Evolutionary conservation across 805 yeast species (phyloP).

Genomic region (Saturnispora halmiae): DNA sequence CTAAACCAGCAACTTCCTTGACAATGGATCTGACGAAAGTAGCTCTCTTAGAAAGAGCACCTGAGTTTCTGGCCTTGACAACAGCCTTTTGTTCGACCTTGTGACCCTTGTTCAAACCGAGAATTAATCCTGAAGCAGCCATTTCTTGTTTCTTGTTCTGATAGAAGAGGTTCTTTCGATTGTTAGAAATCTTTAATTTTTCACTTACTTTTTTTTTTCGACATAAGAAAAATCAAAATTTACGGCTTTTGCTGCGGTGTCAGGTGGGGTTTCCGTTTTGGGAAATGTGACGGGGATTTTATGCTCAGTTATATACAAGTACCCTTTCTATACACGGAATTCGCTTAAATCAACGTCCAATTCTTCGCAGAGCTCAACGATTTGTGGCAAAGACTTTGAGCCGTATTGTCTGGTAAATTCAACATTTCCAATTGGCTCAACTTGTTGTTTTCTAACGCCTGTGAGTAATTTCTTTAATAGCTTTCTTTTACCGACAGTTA

Average conservation of each 20-base stretch:
- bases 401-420: conserved; percentile 39
- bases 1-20: conserved; percentile 96
- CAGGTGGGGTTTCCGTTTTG: conserved; percentile 1
- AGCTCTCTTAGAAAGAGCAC: conserved; percentile 92
- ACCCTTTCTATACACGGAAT: conserved; percentile 8
- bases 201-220: neutral
- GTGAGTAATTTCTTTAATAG: conserved; percentile 48
- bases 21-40: conserved; percentile 90
- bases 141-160: conserved; percentile 29
- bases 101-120: conserved; percentile 99
- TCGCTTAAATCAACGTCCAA: conserved; percentile 32
- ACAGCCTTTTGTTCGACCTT: conserved; percentile 78
- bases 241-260: conserved; percentile 14
- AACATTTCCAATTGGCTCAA: conserved; percentile 36
- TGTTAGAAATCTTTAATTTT: conserved; percentile 1
- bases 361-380: conserved; percentile 41
- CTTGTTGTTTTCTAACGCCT: conserved; percentile 35
- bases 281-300: conserved; percentile 4
- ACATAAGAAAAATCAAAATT: too few relatives aligned
- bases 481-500: conserved; percentile 58
- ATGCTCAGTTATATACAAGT: conserved; percentile 4
- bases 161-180: neutral
- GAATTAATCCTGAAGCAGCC: conserved; percentile 81
- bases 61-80: conserved; percentile 81
- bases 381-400: conserved; percentile 36